A percentile compares a stretch with the other conserved stretches of the same genome.
phyloP scores from a whole-genome alignment of 768 basidiomycete species.

The Lactarius vividus region DNA sequence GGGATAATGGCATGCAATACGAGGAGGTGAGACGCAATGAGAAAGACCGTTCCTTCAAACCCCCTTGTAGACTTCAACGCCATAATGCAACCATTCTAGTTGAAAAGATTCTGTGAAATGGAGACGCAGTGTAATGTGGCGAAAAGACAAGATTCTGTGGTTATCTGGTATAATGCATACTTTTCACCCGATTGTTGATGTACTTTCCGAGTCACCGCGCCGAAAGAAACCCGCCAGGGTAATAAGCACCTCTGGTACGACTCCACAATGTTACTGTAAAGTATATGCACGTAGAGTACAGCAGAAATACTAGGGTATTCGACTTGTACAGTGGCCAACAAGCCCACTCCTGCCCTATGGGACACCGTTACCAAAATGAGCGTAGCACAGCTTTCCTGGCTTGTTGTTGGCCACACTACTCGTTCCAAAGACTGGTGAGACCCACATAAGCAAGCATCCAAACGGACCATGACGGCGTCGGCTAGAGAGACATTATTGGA shows the following conservation, averaged over 20 bases:
- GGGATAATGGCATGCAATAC: background rate
- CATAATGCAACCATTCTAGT: background rate
- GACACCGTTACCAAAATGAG: background rate
- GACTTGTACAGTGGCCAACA: background rate
- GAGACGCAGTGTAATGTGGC: background rate
- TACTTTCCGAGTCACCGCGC: too few species aligned
- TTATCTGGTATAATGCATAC: background rate
- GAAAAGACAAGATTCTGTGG: background rate
- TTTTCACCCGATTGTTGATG: too few species aligned
- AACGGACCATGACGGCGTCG: constrained; percentile 5
- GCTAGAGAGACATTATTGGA: constrained; percentile 16
- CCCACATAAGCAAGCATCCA: background rate
- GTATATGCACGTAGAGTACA: background rate
- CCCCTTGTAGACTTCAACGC: background rate
- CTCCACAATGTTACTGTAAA: background rate
- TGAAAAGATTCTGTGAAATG: background rate
- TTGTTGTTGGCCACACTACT: background rate
- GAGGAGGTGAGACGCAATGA: background rate
- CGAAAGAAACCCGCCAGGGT: too few species aligned
- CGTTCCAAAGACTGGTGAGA: background rate
- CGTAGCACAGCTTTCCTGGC: background rate
- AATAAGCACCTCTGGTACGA: background rate
- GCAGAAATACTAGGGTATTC: background rate
- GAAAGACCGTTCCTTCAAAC: background rate
- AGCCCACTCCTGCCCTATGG: background rate